A percentile compares a stretch with the other conserved stretches of the same genome.
These are phyloP conservation scores for Pigoraptor vietnamica DNA, from an alignment of 78 protist genomes.

Conservation along the genomic window DNA sequence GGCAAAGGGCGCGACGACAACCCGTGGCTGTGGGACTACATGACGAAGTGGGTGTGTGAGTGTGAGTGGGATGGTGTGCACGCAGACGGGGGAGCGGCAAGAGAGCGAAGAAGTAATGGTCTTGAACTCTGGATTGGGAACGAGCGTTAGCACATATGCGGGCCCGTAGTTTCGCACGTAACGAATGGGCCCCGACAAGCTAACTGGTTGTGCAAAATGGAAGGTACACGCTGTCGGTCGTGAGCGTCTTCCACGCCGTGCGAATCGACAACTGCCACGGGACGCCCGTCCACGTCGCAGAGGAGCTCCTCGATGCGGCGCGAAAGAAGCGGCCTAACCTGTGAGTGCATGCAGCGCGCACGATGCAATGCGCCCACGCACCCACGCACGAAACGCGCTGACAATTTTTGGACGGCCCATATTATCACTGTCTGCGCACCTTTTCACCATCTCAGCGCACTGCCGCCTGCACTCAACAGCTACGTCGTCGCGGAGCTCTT, in stretches of 20 bases:
- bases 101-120: neutral
- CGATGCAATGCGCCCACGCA: no score
- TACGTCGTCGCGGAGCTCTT: conserved; percentile 54
- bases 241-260: conserved; percentile 66
- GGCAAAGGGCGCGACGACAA: conserved; percentile 38
- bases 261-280: conserved; percentile 88
- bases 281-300: conserved; percentile 81
- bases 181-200: no score
- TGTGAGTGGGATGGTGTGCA: neutral
- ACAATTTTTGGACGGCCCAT: no score
- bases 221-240: conserved; percentile 18
- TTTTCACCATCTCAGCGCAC: conserved; percentile 44
- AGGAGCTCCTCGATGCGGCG: conserved; percentile 68
- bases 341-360: no score
- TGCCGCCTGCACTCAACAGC: neutral
- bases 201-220: no score
- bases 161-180: no score
- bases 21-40: conserved; percentile 81
- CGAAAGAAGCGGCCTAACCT: conserved; percentile 57
- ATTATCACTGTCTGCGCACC: no score
- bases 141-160: neutral
- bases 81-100: neutral
- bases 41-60: conserved; percentile 35
- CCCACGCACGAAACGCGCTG: no score
- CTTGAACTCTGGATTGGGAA: neutral